phyloP scores from a whole-genome alignment of 495 filamentous ascomycete species.

The Xylaria longipes region DNA sequence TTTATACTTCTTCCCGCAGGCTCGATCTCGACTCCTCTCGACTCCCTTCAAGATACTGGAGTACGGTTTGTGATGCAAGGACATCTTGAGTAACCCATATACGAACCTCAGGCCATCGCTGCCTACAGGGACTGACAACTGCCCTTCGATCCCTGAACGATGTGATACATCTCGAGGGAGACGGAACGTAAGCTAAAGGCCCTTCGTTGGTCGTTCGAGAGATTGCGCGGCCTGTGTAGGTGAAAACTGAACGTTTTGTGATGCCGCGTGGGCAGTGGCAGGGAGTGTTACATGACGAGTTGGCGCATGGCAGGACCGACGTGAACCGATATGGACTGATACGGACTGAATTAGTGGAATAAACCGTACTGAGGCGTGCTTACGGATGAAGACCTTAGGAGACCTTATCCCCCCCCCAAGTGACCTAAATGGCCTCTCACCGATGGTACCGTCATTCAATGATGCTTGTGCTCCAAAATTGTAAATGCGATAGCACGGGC shows the following conservation, averaged over 20 bases:
- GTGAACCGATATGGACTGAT: not conserved
- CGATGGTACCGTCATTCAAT: not conserved
- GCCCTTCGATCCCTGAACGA: constrained; percentile 18
- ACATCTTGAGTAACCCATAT: not conserved
- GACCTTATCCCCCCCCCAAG: not conserved
- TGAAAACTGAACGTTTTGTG: not conserved
- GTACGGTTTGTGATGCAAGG: not conserved
- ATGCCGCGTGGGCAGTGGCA: not conserved
- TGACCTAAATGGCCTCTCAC: not conserved
- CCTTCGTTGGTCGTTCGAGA: not conserved
- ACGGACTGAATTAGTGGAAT: not conserved
- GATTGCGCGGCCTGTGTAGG: not conserved
- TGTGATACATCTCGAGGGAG: not conserved
- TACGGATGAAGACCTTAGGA: not conserved
- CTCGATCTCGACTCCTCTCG: not conserved
- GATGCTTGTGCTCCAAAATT: not conserved
- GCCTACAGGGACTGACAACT: constrained; percentile 14
- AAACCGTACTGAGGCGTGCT: not conserved
- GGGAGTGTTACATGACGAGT: not conserved
- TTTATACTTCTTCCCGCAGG: not conserved
- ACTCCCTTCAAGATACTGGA: not conserved
- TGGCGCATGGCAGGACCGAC: not conserved
- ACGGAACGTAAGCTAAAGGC: not conserved
- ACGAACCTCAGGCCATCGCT: constrained; percentile 2
- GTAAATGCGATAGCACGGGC: not conserved